phyloP scores from a whole-genome alignment of 2,329 filamentous ascomycete species.

The Lizonia empirigonia region DNA sequence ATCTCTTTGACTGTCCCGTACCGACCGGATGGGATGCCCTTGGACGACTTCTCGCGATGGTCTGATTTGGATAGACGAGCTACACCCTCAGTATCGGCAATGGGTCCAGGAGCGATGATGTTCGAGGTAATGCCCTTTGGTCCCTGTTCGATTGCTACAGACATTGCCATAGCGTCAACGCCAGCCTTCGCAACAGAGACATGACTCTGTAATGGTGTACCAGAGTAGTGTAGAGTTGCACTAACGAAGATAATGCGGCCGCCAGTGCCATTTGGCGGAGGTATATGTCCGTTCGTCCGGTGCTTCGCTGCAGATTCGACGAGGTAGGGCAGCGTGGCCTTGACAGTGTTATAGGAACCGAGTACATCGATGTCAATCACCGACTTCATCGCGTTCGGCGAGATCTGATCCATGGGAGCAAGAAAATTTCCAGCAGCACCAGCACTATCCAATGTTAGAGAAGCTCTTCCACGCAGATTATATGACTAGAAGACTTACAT shows the following conservation, averaged over 20 bases:
- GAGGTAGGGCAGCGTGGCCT: slow-evolving; percentile 85
- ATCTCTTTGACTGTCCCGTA: slow-evolving; percentile 85
- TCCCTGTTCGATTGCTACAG: slow-evolving; percentile 85
- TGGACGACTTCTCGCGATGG: slow-evolving; percentile 36
- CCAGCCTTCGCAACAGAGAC: slow-evolving; percentile 91
- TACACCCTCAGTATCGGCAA: slow-evolving; percentile 76
- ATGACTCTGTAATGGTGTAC: slow-evolving; percentile 83
- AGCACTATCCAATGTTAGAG: slow-evolving; percentile 61
- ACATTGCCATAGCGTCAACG: slow-evolving; percentile 81
- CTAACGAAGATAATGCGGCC: slow-evolving; percentile 90
- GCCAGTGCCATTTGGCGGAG: slow-evolving; percentile 61
- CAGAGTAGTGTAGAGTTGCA: slow-evolving; percentile 89
- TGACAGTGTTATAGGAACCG: slow-evolving; percentile 92
- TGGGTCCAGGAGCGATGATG: slow-evolving; percentile 85
- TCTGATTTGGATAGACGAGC: slow-evolving; percentile 49
- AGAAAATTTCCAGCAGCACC: slow-evolving; percentile 97
- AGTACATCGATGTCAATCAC: slow-evolving; percentile 97
- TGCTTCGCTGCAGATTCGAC: slow-evolving; percentile 72
- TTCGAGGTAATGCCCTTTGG: slow-evolving; percentile 87
- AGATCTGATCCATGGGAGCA: slow-evolving; percentile 79
- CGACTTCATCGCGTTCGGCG: slow-evolving; percentile 87
- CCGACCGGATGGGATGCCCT: slow-evolving; percentile 71
- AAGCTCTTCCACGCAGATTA: background rate
- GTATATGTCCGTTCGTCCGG: slow-evolving; percentile 62
- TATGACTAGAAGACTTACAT: slow-evolving; percentile 65